A percentile compares a stretch with the other conserved stretches of the same genome.
phyloP scores from a whole-genome alignment of 306 rosid genomes.

The Trifolium subterraneum region DNA sequence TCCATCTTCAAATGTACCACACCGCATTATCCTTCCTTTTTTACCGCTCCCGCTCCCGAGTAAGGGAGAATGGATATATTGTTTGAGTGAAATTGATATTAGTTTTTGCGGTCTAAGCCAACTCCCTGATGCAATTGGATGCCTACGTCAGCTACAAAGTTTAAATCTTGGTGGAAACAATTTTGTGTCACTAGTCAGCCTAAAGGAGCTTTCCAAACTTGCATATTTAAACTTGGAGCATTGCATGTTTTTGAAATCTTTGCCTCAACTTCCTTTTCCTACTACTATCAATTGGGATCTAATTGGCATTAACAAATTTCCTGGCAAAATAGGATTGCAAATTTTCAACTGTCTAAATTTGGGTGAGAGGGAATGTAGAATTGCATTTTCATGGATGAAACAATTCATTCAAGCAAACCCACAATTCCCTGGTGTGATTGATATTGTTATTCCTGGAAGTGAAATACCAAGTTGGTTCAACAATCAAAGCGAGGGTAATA shows the following conservation, averaged over 20 bases:
- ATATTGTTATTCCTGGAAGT: background rate
- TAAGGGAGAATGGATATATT: fast-evolving
- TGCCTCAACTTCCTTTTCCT: background rate
- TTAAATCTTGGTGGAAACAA: background rate
- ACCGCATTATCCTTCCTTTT: too few species aligned
- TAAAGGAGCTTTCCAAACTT: background rate
- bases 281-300: background rate
- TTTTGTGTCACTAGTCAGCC: background rate
- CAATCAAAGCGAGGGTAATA: background rate
- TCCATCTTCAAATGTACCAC: background rate
- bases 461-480: conserved; percentile 24
- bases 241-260: background rate
- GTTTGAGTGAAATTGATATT: background rate
- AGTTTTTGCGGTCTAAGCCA: background rate
- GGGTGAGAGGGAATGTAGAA: background rate
- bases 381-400: background rate
- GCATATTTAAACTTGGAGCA: too few species aligned
- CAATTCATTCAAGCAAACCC: background rate
- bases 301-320: too few species aligned
- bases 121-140: background rate
- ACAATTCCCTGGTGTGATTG: background rate
- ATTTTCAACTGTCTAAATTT: background rate
- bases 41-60: background rate
- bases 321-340: background rate
- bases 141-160: background rate